Conservation (phyloP, 2,329 filamentous ascomycete species). For the Trichoderma asperellum region DNA sequence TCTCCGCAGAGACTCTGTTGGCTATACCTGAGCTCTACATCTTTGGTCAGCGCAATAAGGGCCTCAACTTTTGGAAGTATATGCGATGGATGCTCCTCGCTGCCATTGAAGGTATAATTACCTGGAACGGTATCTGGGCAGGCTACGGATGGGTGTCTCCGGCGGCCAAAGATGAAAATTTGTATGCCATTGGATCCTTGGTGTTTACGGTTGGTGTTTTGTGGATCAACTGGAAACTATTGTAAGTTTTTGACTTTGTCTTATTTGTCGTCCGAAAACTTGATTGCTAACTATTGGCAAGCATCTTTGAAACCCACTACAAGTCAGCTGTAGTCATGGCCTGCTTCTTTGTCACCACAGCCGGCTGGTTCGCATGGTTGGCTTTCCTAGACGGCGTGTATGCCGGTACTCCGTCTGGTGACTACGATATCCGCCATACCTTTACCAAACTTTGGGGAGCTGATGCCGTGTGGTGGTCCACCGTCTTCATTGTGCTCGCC, state of each 20-base stretch:
- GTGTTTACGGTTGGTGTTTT: conserved; percentile 72
- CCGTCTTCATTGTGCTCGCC: conserved; percentile 65
- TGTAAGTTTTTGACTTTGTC: conserved; percentile 53
- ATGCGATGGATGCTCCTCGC: conserved; percentile 78
- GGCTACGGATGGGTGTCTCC: conserved; percentile 54
- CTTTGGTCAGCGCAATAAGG: conserved; percentile 72
- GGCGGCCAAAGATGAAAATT: conserved; percentile 63
- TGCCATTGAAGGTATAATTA: conserved; percentile 70
- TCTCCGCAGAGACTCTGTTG: conserved; percentile 81
- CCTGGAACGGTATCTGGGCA: conserved; percentile 68
- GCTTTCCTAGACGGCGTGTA: conserved; percentile 70
- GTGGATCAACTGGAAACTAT: conserved; percentile 76
- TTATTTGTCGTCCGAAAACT: neutral
- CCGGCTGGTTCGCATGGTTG: conserved; percentile 76
- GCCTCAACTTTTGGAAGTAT: conserved; percentile 76
- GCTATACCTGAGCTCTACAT: conserved; percentile 90
- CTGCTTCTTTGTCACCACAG: conserved; percentile 61
- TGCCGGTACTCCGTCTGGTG: conserved; percentile 48
- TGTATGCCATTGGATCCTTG: conserved; percentile 75
- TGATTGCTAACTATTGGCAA: conserved; percentile 35
- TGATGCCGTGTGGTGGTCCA: conserved; percentile 74
- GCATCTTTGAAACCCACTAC: conserved; percentile 76
- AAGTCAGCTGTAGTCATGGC: conserved; percentile 67
- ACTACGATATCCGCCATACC: conserved; percentile 70
- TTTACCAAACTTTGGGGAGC: conserved; percentile 69